Conservation (phyloP, 495 filamentous ascomycete genomes). For the Aspergillus diversus region DNA sequence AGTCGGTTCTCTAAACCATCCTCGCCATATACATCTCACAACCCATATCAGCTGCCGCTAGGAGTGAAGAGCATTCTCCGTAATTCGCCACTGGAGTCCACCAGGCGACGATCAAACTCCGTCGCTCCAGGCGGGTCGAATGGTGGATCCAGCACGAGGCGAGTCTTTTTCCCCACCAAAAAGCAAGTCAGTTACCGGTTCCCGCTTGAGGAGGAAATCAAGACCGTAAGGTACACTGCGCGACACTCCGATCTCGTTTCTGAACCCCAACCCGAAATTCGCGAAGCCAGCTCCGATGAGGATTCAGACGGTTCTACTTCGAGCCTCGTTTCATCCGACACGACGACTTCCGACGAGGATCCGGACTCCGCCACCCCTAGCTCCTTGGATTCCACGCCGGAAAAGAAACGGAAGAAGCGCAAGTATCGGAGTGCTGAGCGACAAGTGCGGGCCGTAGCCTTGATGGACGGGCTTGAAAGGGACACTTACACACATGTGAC, state of each 20-base stretch:
- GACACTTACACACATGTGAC: conserved; percentile 39
- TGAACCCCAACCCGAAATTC: conserved; percentile 23
- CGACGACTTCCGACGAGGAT: conserved; percentile 50
- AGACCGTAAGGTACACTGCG: conserved; percentile 53
- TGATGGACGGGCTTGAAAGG: conserved; percentile 40
- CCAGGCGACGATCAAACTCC: conserved; percentile 41
- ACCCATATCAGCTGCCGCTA: conserved; percentile 67
- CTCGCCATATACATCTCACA: conserved; percentile 32
- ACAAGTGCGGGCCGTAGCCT: conserved; percentile 47
- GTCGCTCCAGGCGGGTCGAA: conserved; percentile 42
- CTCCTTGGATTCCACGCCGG: neutral
- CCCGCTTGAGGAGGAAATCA: conserved; percentile 59
- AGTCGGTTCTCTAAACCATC: conserved; percentile 29
- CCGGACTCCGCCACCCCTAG: conserved; percentile 8
- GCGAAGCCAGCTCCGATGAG: conserved; percentile 29
- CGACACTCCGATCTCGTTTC: conserved; percentile 52
- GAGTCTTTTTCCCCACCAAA: conserved; percentile 59
- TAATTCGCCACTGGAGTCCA: conserved; percentile 64
- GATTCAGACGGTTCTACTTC: conserved; percentile 42
- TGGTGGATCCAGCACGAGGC: conserved; percentile 38
- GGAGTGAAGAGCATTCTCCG: conserved; percentile 74
- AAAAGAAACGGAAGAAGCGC: conserved; percentile 42
- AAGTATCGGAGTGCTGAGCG: conserved; percentile 42
- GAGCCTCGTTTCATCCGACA: conserved; percentile 37
- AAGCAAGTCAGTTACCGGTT: conserved; percentile 59